Evolutionary conservation across 176 grass and related monocot species (phyloP), one percentile per base, ranked within the genome.

Genomic region (Chloris gayana): DNA sequence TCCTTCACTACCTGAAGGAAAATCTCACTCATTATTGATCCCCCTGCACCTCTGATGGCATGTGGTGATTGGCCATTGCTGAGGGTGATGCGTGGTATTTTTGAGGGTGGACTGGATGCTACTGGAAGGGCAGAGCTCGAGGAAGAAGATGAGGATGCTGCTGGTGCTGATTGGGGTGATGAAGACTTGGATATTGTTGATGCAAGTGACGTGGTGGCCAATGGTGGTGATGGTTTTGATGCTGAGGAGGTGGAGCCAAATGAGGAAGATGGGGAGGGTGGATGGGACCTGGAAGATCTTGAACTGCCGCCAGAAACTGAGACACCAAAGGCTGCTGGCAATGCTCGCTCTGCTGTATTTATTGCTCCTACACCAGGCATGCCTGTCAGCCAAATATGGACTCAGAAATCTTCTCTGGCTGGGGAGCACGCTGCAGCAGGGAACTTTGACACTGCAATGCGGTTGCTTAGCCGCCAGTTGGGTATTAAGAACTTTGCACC

Each of bases 241-340:
- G 74, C 35, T 13, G 90, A 98, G 62, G 90, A 93, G 14, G 90
- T 79, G 29, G 90, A 91, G 26, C 75, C 71, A 45, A 91, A 91
- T 77, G 86, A 85, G 90, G 96, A 91, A 67, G 88, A 86, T 88
- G 88, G 82, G 0, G 91, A 89, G 69, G 89, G 91, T 85, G 94
- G 94, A 3, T 98, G 96, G 96, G 96, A 98, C 64, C 88, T 98
- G 44, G 96, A 98, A 77, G 96, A 98, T 89, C 79, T 98, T 46
- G 96, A 98, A 76, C 73, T 98, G 18, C 94, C 91, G 3, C 90
- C 92, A 71, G 92, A 98, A 62, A 49, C 85, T 72, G 90, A 93
- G 60, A 95, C 96, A 64, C 96, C 90, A 21, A 98, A 88, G 73
- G 84, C 81, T 21, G 33, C 74, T 47, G 80, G 53, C 26, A 86